Percentiles rank a stretch among this genome's conserved stretches.
Conservation (phyloP, 495 filamentous ascomycete genomes). For the Penicillium tannophilum region DNA sequence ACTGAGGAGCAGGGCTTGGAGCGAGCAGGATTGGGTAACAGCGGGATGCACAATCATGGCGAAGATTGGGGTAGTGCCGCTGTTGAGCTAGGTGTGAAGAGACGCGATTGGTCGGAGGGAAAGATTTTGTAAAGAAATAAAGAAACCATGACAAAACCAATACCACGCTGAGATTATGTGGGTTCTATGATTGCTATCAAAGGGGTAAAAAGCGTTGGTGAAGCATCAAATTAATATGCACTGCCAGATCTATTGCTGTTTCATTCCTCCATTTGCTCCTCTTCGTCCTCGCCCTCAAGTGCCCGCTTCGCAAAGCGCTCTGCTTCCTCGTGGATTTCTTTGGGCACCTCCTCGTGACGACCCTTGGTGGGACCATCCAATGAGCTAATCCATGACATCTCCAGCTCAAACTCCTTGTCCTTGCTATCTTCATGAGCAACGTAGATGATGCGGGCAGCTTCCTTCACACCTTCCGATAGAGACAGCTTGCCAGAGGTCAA, state of each 20-base stretch:
- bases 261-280: constrained; percentile 81
- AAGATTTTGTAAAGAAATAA: constrained; percentile 35
- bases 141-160: background rate
- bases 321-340: constrained; percentile 84
- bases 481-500: constrained; percentile 75
- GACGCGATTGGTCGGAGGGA: constrained; percentile 49
- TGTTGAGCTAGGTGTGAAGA: constrained; percentile 51
- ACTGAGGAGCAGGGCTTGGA: constrained; percentile 84
- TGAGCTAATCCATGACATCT: constrained; percentile 96
- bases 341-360: constrained; percentile 87
- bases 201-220: background rate
- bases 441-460: constrained; percentile 95
- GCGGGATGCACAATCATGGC: constrained; percentile 74
- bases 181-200: background rate
- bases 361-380: constrained; percentile 85
- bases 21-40: constrained; percentile 72
- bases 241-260: constrained; percentile 21
- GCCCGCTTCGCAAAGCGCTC: constrained; percentile 78
- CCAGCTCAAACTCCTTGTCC: constrained; percentile 98
- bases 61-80: constrained; percentile 81
- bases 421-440: constrained; percentile 95
- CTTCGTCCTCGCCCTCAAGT: constrained; percentile 71
- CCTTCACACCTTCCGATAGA: constrained; percentile 86
- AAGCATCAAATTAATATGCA: constrained; percentile 24
- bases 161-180: background rate